A percentile compares a stretch with the other conserved stretches of the same genome.
phyloP scores from a whole-genome alignment of 176 grass and related monocot genomes.

The Carex littledalei region DNA sequence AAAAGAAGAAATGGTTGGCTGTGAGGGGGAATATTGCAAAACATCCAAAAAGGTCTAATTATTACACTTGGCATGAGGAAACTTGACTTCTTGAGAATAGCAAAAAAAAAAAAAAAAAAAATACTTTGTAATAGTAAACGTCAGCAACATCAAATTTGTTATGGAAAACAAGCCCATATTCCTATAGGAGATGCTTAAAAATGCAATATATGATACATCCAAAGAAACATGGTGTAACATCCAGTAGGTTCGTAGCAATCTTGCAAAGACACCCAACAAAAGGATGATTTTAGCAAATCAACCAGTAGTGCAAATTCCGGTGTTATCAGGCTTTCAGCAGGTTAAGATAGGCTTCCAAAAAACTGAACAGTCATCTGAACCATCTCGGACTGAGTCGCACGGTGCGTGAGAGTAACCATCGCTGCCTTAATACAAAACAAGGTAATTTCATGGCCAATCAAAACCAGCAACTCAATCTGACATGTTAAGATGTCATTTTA shows the following conservation, averaged over 20 bases:
- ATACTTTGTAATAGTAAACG: not conserved
- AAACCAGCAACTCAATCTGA: too few species aligned
- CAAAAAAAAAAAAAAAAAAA: not conserved
- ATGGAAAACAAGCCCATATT: not conserved
- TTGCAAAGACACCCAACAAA: not conserved
- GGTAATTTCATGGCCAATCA: too few species aligned
- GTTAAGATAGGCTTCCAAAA: not conserved
- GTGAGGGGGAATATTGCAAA: not conserved
- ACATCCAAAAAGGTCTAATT: not conserved
- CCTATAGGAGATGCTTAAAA: not conserved
- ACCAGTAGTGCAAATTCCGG: not conserved
- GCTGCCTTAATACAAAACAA: too few species aligned
- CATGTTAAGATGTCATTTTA: too few species aligned
- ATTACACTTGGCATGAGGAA: not conserved
- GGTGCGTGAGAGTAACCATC: too few species aligned
- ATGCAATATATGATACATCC: not conserved
- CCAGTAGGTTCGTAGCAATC: not conserved
- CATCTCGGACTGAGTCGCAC: not conserved
- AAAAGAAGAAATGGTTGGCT: not conserved
- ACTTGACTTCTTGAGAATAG: not conserved
- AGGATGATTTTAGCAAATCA: not conserved
- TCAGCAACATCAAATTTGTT: not conserved
- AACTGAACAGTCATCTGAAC: not conserved
- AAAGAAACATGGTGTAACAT: not conserved
- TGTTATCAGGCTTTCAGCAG: not conserved